These are phyloP conservation scores for Vigna nakashimae DNA, from an alignment of 306 rosid species.

Conservation along the genomic window DNA sequence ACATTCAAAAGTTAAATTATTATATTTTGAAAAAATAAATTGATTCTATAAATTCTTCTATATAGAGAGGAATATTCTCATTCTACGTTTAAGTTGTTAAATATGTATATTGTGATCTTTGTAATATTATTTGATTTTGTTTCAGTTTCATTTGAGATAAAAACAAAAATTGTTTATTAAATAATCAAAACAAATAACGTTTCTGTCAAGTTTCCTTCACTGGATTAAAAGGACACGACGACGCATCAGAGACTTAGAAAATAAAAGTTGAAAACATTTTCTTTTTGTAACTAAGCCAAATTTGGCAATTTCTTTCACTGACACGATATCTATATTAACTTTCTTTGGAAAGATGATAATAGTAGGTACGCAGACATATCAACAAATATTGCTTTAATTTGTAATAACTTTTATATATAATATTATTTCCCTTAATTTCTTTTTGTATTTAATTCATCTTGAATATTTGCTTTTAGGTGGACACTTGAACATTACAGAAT, in stretches of 20 bases:
- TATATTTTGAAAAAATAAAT: no score
- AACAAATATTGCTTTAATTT: not conserved
- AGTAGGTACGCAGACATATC: not conserved
- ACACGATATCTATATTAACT: slow-evolving; percentile 23
- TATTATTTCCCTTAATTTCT: no score
- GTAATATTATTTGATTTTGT: not conserved
- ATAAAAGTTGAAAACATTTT: not conserved
- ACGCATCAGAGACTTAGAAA: slow-evolving; percentile 11
- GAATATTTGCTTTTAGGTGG: not conserved
- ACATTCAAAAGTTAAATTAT: no score
- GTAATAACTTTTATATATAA: not conserved
- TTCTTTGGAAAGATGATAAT: not conserved
- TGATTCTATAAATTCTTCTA: no score
- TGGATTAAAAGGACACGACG: slow-evolving; percentile 8
- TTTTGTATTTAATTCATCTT: not conserved
- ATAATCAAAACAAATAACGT: slow-evolving; percentile 10
- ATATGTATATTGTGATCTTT: not conserved
- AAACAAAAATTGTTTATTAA: slow-evolving; percentile 2
- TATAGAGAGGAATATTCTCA: no score
- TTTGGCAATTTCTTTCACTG: not conserved
- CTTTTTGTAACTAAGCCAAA: not conserved
- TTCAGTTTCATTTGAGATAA: not conserved
- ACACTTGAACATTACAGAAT: no score
- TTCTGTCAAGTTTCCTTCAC: slow-evolving; percentile 6
- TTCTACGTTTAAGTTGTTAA: no score